phyloP scores from a whole-genome alignment of 2,329 filamentous ascomycete genomes.

The Ascomycota sp. region DNA sequence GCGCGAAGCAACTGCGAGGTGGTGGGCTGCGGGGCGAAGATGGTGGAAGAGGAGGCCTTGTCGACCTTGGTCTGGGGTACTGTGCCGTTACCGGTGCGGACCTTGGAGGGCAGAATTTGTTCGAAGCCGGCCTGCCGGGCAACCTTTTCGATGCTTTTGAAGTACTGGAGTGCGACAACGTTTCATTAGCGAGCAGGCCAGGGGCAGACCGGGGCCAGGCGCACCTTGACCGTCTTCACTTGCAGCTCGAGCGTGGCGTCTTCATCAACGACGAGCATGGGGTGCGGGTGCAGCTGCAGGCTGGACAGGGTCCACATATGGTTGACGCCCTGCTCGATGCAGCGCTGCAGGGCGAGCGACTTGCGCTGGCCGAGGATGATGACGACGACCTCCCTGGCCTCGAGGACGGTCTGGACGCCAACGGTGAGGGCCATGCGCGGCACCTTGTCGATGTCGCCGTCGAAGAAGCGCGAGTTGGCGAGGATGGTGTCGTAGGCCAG shows the following conservation, averaged over 20 bases:
- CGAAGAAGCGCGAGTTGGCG: constrained; percentile 70
- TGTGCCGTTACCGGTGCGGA: constrained; percentile 27
- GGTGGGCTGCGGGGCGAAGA: constrained; percentile 30
- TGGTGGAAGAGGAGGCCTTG: constrained; percentile 20
- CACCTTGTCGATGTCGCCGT: constrained; percentile 47
- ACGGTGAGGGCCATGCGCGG: constrained; percentile 69
- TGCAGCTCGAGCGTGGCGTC: constrained; percentile 52
- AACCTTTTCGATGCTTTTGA: constrained; percentile 47
- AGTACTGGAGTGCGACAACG: constrained; percentile 25
- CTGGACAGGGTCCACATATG: constrained; percentile 81
- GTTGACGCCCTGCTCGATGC: constrained; percentile 61
- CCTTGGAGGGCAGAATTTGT: constrained; percentile 32
- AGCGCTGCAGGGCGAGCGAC: constrained; percentile 54
- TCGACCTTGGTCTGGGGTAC: constrained; percentile 19
- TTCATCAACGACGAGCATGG: constrained; percentile 66
- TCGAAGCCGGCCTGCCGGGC: constrained; percentile 33
- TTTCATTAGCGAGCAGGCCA: neutral
- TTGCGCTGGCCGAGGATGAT: constrained; percentile 69
- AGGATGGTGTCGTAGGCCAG: constrained; percentile 70
- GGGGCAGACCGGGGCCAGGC: constrained; percentile 1
- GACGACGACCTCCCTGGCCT: constrained; percentile 60
- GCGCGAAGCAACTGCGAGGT: constrained; percentile 31
- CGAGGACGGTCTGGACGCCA: constrained; percentile 62
- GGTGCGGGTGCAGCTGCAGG: constrained; percentile 58
- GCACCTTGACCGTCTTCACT: constrained; percentile 47